Evolutionary conservation across 2,329 filamentous ascomycete genomes (phyloP).

Genomic region (Microascus cirrosus): DNA sequence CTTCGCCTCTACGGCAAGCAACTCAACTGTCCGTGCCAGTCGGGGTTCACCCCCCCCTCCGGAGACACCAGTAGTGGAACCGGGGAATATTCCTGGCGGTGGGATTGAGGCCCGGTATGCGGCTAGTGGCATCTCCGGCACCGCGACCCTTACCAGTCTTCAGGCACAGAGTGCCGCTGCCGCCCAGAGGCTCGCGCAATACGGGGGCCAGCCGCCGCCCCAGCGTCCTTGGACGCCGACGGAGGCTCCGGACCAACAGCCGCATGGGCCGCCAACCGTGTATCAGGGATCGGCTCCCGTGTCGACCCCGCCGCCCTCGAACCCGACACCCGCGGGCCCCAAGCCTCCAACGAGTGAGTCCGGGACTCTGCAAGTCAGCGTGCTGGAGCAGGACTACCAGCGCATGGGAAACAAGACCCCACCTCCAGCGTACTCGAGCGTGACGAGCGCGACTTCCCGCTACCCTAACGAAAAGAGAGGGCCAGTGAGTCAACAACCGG

Average conservation of each 20-base stretch:
- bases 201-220: slow-evolving; percentile 34
- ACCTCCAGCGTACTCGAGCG: slow-evolving; percentile 88
- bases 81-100: slow-evolving; percentile 57
- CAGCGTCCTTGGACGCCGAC: slow-evolving; percentile 86
- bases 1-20: slow-evolving; percentile 76
- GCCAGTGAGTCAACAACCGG: not conserved
- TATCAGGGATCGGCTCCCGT: slow-evolving; percentile 80
- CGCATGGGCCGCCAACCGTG: slow-evolving; percentile 80
- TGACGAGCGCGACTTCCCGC: slow-evolving; percentile 43
- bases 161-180: slow-evolving; percentile 64
- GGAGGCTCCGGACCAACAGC: slow-evolving; percentile 73
- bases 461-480: slow-evolving; percentile 67
- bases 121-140: slow-evolving; percentile 79
- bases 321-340: slow-evolving; percentile 13
- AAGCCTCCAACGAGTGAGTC: slow-evolving; percentile 18
- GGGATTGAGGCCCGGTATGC: slow-evolving; percentile 89
- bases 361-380: slow-evolving; percentile 45
- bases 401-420: slow-evolving; percentile 74
- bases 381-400: slow-evolving; percentile 79
- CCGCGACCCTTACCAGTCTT: slow-evolving; percentile 68
- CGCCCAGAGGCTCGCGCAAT: slow-evolving; percentile 70
- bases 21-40: slow-evolving; percentile 82
- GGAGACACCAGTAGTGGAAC: slow-evolving; percentile 75
- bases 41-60: slow-evolving; percentile 90
- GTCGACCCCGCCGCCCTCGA: slow-evolving; percentile 36